These are phyloP conservation scores for Boletus smithii DNA, from an alignment of 1,284 basidiomycete species.

Conservation along the genomic window DNA sequence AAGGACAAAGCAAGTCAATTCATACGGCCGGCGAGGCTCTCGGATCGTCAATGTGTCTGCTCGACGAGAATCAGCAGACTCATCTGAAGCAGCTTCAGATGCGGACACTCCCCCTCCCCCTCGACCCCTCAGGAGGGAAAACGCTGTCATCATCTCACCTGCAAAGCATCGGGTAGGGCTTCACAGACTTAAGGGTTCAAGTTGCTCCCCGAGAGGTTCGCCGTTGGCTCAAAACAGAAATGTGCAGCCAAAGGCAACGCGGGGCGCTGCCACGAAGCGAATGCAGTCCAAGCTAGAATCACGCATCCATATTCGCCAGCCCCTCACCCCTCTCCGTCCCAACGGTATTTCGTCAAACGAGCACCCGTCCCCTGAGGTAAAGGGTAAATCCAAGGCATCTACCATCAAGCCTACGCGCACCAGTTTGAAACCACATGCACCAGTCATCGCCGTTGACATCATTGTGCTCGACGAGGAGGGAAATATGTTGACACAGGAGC, in stretches of 20 bases:
- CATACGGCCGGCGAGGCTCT: conserved; percentile 64
- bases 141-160: conserved; percentile 26
- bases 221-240: conserved; percentile 17
- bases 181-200: conserved; percentile 13
- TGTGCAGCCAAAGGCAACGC: conserved; percentile 8
- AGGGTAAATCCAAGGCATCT: conserved; percentile 30
- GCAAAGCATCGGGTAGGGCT: conserved; percentile 11
- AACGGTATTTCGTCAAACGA: conserved; percentile 17
- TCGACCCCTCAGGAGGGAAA: conserved; percentile 24
- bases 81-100: conserved; percentile 17
- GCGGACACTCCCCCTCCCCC: conserved; percentile 1
- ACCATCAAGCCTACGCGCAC: conserved; percentile 31
- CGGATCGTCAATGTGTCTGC: conserved; percentile 57
- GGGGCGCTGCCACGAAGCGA: conserved; percentile 11
- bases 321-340: conserved; percentile 31
- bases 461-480: conserved; percentile 59
- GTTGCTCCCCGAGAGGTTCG: conserved; percentile 18
- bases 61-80: conserved; percentile 23
- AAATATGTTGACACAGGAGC: conserved; percentile 52
- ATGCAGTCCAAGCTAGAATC: conserved; percentile 14
- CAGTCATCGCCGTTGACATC: conserved; percentile 63
- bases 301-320: conserved; percentile 21
- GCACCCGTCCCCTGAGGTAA: conserved; percentile 7
- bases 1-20: conserved; percentile 65
- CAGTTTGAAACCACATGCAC: conserved; percentile 40